These are phyloP conservation scores for Mycosarcoma mackinlayi DNA, from an alignment of 1,284 basidiomycete genomes.

Conservation along the genomic window DNA sequence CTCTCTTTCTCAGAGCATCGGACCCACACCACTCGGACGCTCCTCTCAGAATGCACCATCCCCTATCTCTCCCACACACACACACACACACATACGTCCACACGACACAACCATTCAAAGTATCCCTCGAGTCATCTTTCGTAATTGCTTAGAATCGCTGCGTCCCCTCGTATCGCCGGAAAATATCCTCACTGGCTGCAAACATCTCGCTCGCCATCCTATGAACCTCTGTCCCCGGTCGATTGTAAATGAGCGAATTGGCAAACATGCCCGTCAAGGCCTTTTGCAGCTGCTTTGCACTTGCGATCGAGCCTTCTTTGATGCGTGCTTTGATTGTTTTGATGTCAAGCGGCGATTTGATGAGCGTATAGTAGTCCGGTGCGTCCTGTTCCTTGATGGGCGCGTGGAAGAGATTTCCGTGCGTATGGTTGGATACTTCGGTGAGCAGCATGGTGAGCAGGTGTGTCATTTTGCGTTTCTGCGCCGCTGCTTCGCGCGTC, in stretches of 20 bases:
- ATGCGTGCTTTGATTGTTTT: conserved; percentile 62
- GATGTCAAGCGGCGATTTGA: conserved; percentile 62
- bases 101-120: too few relatives aligned
- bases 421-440: conserved; percentile 64
- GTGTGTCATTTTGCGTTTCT: conserved; percentile 57
- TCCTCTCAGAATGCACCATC: neutral
- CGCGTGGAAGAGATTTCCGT: conserved; percentile 65
- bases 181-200: conserved; percentile 57
- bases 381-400: conserved; percentile 66
- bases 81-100: conserved; percentile 4
- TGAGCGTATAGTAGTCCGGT: conserved; percentile 62
- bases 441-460: conserved; percentile 61
- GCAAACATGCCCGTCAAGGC: conserved; percentile 63
- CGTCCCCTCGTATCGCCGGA: conserved; percentile 47
- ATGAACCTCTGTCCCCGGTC: conserved; percentile 63
- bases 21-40: neutral
- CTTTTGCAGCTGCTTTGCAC: conserved; percentile 46
- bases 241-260: conserved; percentile 64
- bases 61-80: too few relatives aligned
- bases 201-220: conserved; percentile 66
- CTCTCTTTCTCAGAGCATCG: neutral
- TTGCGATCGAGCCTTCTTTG: conserved; percentile 58
- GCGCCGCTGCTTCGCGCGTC: conserved; percentile 38
- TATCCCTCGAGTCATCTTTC: neutral
- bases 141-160: conserved; percentile 25